phyloP scores from a whole-genome alignment of 768 basidiomycete genomes.

The Neoboletus subvelutipes region DNA sequence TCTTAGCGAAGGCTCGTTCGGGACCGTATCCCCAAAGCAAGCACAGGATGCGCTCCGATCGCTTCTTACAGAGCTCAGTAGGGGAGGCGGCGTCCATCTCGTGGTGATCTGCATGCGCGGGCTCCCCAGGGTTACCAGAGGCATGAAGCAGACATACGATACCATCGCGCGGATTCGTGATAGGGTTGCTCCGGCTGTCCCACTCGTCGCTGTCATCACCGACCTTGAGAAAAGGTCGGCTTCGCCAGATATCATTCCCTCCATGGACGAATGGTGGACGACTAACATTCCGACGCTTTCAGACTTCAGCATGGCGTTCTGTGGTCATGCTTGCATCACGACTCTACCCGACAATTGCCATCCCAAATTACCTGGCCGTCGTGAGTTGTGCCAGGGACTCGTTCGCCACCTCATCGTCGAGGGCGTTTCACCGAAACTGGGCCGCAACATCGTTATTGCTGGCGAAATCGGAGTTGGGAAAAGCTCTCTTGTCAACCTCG shows the following conservation, averaged over 20 bases:
- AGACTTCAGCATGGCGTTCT: slow-evolving; percentile 33
- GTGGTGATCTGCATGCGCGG: slow-evolving; percentile 30
- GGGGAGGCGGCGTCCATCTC: slow-evolving; percentile 25
- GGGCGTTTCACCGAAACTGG: slow-evolving; percentile 21
- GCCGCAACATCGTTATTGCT: slow-evolving; percentile 24
- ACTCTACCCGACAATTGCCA: slow-evolving; percentile 22
- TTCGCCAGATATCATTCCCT: slow-evolving; percentile 14
- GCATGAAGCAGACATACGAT: slow-evolving; percentile 30
- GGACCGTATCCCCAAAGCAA: slow-evolving; percentile 22
- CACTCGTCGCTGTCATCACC: slow-evolving; percentile 29
- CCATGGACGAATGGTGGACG: slow-evolving; percentile 42
- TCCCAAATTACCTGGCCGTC: slow-evolving; percentile 21
- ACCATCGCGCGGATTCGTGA: slow-evolving; percentile 21
- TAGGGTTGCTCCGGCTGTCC: slow-evolving; percentile 16
- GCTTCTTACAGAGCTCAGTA: slow-evolving; percentile 23
- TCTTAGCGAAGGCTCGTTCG: slow-evolving; percentile 29
- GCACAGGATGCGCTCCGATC: slow-evolving; percentile 27
- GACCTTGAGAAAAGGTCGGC: slow-evolving; percentile 33
- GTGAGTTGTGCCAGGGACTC: slow-evolving; percentile 15
- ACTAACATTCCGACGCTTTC: slow-evolving; percentile 30
- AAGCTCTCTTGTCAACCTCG: slow-evolving; percentile 29
- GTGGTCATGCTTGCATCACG: slow-evolving; percentile 26
- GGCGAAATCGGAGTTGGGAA: slow-evolving; percentile 32
- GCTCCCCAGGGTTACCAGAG: slow-evolving; percentile 23
- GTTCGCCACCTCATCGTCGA: slow-evolving; percentile 15